Evolutionary conservation across 1,139 yeast genomes (phyloP).

Genomic region (Diutina ranongensis): DNA sequence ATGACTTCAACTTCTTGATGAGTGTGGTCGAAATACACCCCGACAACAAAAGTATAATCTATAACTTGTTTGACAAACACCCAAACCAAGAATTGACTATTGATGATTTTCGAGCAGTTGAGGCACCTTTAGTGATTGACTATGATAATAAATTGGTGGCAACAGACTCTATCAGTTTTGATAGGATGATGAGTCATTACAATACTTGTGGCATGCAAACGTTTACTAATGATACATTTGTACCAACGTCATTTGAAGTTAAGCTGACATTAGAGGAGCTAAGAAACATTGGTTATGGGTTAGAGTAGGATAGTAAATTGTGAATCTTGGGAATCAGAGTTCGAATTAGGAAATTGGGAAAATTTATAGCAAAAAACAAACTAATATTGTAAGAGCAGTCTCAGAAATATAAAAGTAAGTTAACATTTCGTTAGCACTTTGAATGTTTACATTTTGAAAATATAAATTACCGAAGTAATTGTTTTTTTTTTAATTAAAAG

Average conservation of each 20-base stretch:
- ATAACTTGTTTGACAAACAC: conserved; percentile 3
- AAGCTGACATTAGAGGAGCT: background rate
- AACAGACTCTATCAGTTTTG: background rate
- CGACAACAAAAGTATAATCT: conserved; percentile 3
- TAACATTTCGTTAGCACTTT: no score
- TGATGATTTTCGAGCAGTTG: background rate
- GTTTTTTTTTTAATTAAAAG: no score
- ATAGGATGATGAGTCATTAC: conserved; percentile 4
- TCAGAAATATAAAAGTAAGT: no score
- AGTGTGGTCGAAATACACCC: conserved; percentile 1
- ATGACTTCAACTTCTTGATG: conserved; percentile 3
- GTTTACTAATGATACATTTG: conserved; percentile 4
- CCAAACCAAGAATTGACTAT: background rate
- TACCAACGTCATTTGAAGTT: background rate
- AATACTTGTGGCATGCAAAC: conserved; percentile 5
- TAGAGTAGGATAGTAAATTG: no score
- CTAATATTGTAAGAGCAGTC: no score
- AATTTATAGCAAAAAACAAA: no score
- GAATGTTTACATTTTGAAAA: no score
- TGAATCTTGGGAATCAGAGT: no score
- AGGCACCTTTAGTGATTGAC: conserved; percentile 4
- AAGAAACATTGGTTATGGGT: no score
- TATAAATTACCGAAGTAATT: no score
- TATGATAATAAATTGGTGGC: conserved; percentile 4
- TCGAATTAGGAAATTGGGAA: no score